These are phyloP conservation scores for Litchi chinensis DNA, from an alignment of 345 rosid genomes.

Conservation along the genomic window DNA sequence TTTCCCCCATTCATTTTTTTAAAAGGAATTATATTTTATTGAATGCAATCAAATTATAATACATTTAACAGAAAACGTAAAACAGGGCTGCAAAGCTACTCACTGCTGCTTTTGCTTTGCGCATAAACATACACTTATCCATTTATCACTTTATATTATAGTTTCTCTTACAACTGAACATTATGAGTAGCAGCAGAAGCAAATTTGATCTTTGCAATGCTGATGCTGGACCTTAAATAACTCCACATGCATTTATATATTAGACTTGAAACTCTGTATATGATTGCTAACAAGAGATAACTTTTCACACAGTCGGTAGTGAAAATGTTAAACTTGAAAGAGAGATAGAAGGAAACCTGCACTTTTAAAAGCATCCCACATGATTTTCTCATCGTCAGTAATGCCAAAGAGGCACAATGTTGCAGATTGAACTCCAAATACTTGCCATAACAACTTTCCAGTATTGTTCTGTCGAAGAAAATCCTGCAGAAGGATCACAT, in stretches of 20 bases:
- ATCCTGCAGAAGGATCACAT: conserved; percentile 53
- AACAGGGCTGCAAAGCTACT: neutral
- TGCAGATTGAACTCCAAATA: conserved; percentile 79
- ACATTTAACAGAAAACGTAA: neutral
- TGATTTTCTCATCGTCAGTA: conserved; percentile 85
- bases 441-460: conserved; percentile 91
- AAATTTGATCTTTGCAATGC: neutral
- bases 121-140: neutral
- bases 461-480: conserved; percentile 95
- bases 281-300: neutral
- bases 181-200: conserved; percentile 2
- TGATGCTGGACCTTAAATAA: conserved; percentile 9
- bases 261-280: neutral
- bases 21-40: neutral
- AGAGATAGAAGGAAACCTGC: conserved; percentile 53
- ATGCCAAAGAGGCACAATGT: conserved; percentile 86
- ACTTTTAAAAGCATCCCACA: conserved; percentile 81
- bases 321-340: neutral
- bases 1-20: no score
- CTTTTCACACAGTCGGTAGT: neutral
- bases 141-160: neutral
- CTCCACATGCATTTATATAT: conserved; percentile 13
- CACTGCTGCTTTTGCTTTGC: neutral
- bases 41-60: conserved; percentile 12
- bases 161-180: neutral